Evolutionary conservation across 305 asterid species (phyloP), one percentile per base, ranked within the genome.

Genomic region (Plantago coronopus): DNA sequence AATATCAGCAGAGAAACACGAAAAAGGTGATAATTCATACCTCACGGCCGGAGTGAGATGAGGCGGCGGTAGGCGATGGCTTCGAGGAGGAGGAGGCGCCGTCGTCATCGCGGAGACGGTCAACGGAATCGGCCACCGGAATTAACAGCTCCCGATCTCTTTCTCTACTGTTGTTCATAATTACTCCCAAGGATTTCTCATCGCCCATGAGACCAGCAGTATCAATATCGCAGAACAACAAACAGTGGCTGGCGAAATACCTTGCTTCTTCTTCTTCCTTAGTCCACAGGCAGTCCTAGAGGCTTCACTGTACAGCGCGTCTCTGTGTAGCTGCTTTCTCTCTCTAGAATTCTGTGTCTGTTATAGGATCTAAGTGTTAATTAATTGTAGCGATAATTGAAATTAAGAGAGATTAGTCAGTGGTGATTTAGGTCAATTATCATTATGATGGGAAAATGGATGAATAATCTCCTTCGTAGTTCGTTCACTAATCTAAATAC

Each of bases 101-200:
- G 71, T 17, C 77, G 63, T 72, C 76, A 47, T 70, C 72, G 65
- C 56, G 74, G 73, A 65, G 69, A 70, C 65, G 77, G 72, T 71
- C 81, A 67, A 54, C 73, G 66, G 94, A 74, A 72, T 83, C 85
- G 47, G 86, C 77, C 14, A 89, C 95, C 22, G 95, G 97, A 19
- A 89, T 79, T 17, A 89, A 84, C 59, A 89, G 95, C 74, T 89
- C 95, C 29, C 88, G 97, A 84, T 87, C 97, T 74, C 89, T 78
- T 31, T 79, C 88, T 55, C 91, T 78, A 69, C 74, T 22, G 64
- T 25, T 67, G 65, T 43, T 75, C 54, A 81, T 84, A 68, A 85
- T 85, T 47, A 62, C 75, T 25, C 79, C 76, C 54, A 78, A 53
- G 34, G 80, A 76, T 76, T 89, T 87, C 23, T 89, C 95, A 76